Base-by-base conservation (phyloP, 768 basidiomycete species). In the Hygrocybe punicea region DNA sequence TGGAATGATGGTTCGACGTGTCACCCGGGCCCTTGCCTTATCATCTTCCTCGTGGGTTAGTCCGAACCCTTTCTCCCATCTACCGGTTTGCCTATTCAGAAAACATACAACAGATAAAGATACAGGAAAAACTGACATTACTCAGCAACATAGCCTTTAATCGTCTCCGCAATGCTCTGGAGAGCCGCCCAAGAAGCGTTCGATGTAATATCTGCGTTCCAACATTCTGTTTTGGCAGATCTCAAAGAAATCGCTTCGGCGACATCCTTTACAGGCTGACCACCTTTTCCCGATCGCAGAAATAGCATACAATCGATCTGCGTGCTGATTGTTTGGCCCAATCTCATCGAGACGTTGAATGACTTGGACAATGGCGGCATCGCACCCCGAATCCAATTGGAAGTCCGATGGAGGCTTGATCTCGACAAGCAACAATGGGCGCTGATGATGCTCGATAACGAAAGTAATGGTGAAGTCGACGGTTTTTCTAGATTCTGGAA, bases 221-320 rank as follows among this genome's bases (percentile, higher is more conserved):
- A 98, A 98, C 73, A 93, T 95, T 7, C 80, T 98, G 4, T 93
- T 91, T 58, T 75, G 94, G 50, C 94, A 93, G 80, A 97, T 53
- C 25, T 53, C 93, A 78, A 95, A 91, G 71, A 84, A 82, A 63
- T 47, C 63, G 4, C 62, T 67, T 25, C 10, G 10, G 23, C 4
- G 45, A 21, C 53, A 29, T 51, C 25, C 39, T 44, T 53, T 36
- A 52, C 51, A 37, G 51, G 51, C 25, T 52, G 25, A 52, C 51
- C 52, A 53, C 39, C 39, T 53, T 53, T 53, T 53, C 52, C 24
- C 44, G 24, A 56, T 24, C 21, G 16, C 42, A 55, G 53, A 10
- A 37, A 47, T 25, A 56, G 33, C 11, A 44, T 53, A 53, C 52
- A 53, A 44, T 44, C 39, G 52, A 53, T 53, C 52, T 44, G 39